Conservation (phyloP, 2,329 filamentous ascomycete genomes). For the Colletotrichum chrysophilum region DNA sequence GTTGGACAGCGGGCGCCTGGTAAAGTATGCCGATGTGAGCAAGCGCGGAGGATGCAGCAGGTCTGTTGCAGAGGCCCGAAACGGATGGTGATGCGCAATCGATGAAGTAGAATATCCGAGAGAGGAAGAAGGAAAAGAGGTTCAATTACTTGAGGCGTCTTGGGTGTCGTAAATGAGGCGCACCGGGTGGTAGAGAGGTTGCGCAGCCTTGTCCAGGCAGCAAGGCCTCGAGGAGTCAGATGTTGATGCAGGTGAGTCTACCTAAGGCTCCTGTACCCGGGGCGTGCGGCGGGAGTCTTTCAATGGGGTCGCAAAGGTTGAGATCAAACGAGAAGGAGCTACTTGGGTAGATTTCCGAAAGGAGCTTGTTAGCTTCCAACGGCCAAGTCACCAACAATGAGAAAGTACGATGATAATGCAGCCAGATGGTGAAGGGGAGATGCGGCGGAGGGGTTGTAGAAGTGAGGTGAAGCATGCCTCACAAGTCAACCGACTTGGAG, state of each 20-base stretch:
- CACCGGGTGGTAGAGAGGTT: neutral
- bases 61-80: neutral
- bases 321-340: neutral
- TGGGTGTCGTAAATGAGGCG: neutral
- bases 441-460: neutral
- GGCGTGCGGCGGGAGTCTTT: neutral
- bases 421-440: neutral
- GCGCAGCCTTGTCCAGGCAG: slow-evolving; percentile 19
- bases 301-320: neutral
- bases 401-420: neutral
- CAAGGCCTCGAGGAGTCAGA: slow-evolving; percentile 9
- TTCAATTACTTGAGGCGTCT: neutral
- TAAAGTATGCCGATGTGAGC: neutral
- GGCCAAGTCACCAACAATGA: neutral
- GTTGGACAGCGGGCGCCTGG: neutral
- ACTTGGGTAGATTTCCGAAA: neutral
- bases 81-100: neutral
- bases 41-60: neutral
- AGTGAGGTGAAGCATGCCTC: neutral
- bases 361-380: neutral
- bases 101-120: neutral
- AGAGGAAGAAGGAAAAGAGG: neutral
- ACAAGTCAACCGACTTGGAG: neutral
- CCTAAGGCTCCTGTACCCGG: neutral
- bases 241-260: neutral